Conservation (phyloP, 192 early-diverging fungal genomes). For the Physocladia obscura region DNA sequence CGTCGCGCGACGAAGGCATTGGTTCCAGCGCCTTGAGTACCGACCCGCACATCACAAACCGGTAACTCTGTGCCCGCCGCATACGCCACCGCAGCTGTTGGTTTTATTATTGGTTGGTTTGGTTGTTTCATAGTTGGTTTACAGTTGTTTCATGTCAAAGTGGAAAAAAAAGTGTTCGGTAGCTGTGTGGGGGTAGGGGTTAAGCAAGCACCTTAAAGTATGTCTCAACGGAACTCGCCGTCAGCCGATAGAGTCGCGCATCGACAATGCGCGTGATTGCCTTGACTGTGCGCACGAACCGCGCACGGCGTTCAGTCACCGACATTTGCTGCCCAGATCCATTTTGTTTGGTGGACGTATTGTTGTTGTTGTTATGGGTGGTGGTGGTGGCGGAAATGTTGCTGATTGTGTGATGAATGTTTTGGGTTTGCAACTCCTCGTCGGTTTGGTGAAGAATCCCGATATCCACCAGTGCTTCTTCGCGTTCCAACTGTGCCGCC, state of each 20-base stretch:
- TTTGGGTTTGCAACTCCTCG: background rate
- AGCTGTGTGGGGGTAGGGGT: background rate
- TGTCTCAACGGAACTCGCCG: background rate
- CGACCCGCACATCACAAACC: slow-evolving; percentile 7
- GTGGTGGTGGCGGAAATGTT: no score
- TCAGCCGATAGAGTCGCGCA: background rate
- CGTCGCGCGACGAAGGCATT: no score
- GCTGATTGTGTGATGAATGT: no score
- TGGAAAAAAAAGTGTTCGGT: no score
- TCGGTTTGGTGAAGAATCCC: slow-evolving; percentile 11
- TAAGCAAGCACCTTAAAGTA: slow-evolving; percentile 20
- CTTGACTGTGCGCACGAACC: slow-evolving; percentile 18
- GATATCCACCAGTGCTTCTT: slow-evolving; percentile 12
- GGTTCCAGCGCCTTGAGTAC: slow-evolving; percentile 8
- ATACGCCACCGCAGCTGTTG: slow-evolving; percentile 9
- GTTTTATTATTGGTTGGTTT: background rate
- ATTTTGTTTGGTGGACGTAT: no score
- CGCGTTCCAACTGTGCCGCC: background rate
- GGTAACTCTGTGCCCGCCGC: slow-evolving; percentile 15
- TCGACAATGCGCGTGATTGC: slow-evolving; percentile 16
- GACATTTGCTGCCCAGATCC: background rate
- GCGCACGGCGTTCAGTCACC: background rate
- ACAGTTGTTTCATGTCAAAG: no score
- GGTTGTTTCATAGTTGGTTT: background rate
- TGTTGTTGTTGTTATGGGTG: no score